Evolutionary conservation across 192 early-diverging fungal genomes (phyloP).

Genomic region (Radiomyces spectabilis): DNA sequence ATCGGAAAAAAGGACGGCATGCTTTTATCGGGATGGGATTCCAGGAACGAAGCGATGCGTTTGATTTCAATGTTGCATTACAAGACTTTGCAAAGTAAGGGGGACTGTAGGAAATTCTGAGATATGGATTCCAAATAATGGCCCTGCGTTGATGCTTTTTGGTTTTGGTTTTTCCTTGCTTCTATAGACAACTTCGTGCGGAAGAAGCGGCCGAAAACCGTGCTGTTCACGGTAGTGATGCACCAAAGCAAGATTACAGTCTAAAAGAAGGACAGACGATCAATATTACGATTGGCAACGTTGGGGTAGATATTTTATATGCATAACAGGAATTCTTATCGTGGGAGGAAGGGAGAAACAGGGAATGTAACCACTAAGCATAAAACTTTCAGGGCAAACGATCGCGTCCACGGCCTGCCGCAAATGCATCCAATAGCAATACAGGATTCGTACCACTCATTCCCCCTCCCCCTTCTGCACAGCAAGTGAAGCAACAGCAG

Average conservation of each 20-base stretch:
- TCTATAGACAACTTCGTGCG: conserved; percentile 38
- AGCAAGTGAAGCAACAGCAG: conserved; percentile 29
- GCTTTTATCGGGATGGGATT: conserved; percentile 86
- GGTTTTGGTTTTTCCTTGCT: conserved; percentile 1
- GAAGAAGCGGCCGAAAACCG: conserved; percentile 33
- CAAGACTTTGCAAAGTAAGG: conserved; percentile 72
- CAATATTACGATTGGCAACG: conserved; percentile 61
- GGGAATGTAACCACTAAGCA: too few species aligned
- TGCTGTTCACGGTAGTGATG: conserved; percentile 20
- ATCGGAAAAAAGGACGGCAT: conserved; percentile 60
- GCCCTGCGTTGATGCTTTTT: neutral
- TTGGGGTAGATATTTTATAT: conserved; percentile 36
- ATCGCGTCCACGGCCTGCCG: conserved; percentile 5
- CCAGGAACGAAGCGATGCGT: conserved; percentile 69
- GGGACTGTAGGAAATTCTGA: neutral
- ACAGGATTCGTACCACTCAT: conserved; percentile 23
- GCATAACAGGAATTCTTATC: too few species aligned
- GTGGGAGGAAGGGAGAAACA: too few species aligned
- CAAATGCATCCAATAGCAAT: neutral
- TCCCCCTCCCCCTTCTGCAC: conserved; percentile 31
- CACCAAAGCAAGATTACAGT: conserved; percentile 68
- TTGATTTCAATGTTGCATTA: conserved; percentile 87
- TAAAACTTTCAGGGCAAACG: too few species aligned
- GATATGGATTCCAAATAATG: neutral
- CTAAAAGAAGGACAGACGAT: conserved; percentile 77